Base-by-base conservation (phyloP, 1,284 basidiomycete species). In the Pseudozyma flocculosa region DNA sequence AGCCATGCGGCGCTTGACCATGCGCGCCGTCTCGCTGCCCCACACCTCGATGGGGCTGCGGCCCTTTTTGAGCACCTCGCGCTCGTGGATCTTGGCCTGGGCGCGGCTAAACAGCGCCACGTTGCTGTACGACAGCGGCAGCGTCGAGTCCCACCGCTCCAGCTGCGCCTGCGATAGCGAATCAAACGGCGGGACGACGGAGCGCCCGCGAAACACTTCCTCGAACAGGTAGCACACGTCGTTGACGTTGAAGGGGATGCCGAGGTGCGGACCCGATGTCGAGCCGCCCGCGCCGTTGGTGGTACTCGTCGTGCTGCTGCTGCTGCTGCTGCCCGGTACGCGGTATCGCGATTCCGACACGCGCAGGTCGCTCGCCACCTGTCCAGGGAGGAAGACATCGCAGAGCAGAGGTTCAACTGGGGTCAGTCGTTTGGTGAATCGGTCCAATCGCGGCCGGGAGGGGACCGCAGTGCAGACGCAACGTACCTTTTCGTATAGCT, bases 191-290 rank as follows among this genome's bases (percentile, higher is more conserved):
- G 75, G 73, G 0, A 76, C 70, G 34, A 76, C 56, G 18, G 69
- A 65, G 18, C 73, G 47, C 0, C 65, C 68, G 11, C 68, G 52
- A 50, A 75, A 77, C 15, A 77, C 59, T 41, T 77, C 75, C 32
- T 73, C 72, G 42, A 70, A 72, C 21, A 77, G 43, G 41, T 76
- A 76, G 18, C 54, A 57, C 19, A 73, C 58, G 50, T 77, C 75
- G 43, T 76, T 70, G 36, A 73, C 52, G 48, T 59, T 63, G n/a
- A n/a, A n/a, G n/a, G n/a, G n/a, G n/a, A n/a, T n/a, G n/a, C n/a
- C n/a, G n/a, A n/a, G n/a, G n/a, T n/a, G n/a, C n/a, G n/a, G n/a
- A n/a, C n/a, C n/a, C n/a, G n/a, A n/a, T n/a, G n/a, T n/a, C n/a
- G n/a, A n/a, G n/a, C n/a, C n/a, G n/a, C n/a, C n/a, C n/a, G n/a